phyloP scores from a whole-genome alignment of 306 rosid genomes.

The Cyamopsis tetragonoloba region DNA sequence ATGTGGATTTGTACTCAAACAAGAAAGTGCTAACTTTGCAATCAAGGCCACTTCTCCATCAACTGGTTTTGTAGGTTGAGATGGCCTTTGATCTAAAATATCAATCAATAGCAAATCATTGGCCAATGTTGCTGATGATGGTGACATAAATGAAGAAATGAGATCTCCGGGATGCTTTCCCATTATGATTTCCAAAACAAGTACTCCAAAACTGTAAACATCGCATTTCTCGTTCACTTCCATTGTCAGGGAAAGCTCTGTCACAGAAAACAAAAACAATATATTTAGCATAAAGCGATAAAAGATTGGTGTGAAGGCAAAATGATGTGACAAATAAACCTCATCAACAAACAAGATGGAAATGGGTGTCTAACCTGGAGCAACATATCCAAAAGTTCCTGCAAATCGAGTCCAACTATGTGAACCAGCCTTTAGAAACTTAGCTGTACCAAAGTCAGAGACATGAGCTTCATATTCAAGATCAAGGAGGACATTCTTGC shows the following conservation, averaged over 20 bases:
- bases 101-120: constrained; percentile 9
- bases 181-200: constrained; percentile 32
- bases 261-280: not conserved
- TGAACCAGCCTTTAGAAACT: constrained; percentile 27
- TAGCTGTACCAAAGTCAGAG: constrained; percentile 32
- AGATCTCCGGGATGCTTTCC: constrained; percentile 33
- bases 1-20: constrained; percentile 19
- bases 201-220: constrained; percentile 28
- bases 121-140: not conserved
- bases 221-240: constrained; percentile 21
- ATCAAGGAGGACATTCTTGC: constrained; percentile 34
- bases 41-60: constrained; percentile 15
- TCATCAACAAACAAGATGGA: not conserved
- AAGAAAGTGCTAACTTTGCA: constrained; percentile 8
- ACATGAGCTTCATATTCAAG: constrained; percentile 36
- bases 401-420: constrained; percentile 22
- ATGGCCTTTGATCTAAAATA: constrained; percentile 19
- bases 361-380: constrained; percentile 37
- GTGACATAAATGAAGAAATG: not conserved
- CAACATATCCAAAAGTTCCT: constrained; percentile 31
- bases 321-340: not conserved
- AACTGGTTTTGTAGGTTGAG: not conserved
- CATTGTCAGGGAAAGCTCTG: constrained; percentile 16
- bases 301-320: not conserved
- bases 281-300: not conserved